Base-by-base conservation (phyloP, 352 stramenopile species). In the Pythium diclinum region DNA sequence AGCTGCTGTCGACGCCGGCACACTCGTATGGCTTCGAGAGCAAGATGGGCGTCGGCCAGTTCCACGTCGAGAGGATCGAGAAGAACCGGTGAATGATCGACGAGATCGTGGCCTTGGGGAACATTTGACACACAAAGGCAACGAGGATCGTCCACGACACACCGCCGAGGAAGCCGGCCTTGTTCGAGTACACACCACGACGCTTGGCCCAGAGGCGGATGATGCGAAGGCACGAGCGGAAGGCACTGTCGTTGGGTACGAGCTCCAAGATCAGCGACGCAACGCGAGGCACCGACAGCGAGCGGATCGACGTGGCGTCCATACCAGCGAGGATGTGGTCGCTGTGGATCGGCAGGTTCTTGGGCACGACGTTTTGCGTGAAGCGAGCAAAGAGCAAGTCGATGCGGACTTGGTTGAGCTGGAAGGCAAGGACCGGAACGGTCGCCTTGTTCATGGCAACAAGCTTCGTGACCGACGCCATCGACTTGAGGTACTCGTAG, bases 71-170 rank as follows among this genome's bases (percentile, higher is more conserved):
- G 34, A 94, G 54, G 9, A 96, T 74, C 3, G 74, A 79, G 63
- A 96, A 96, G 71, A 96, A 94, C 1, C 79, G 81, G 62, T 94
- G 81, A 58, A 94, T 75, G 8, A 93, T 60, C 8, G 75, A 78
- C 40, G 82, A 87, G 49, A 90, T 78, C 28, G 78, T 87, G 3
- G 85, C 87, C 48, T 85, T 83, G 2, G 85, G 87, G 57, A 93
- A 91, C 81, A 94, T 88, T 80, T 96, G 87, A 53, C 85, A 96
- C 16, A 94, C 73, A 52, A 94, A 93, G 5, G 85, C 88, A 9
- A 93, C 87, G 6, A 96, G 71, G 32, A 96, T 73, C n/a, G 82
- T 88, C 85, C 85, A 96, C 38, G 84, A 93, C 32, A 94, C 84
- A 46, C 87, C 87, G 7, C 87, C 85, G 0, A 96, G 71, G 36